phyloP scores from a whole-genome alignment of 345 rosid species.

The Xanthoceras sorbifolium region DNA sequence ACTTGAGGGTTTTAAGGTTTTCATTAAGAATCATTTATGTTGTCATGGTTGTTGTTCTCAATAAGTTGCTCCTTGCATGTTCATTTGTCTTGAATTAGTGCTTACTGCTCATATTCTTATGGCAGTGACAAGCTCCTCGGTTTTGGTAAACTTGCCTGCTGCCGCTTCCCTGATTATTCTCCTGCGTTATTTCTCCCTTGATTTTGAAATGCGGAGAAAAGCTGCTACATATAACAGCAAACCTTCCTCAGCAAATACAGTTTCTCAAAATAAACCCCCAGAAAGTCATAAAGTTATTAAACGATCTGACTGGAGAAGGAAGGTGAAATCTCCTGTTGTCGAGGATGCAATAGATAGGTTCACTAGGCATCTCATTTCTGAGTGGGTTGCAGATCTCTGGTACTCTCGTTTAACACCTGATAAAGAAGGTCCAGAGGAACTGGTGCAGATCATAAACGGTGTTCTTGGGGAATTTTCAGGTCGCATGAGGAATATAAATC shows the following conservation, averaged over 20 bases:
- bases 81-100: constrained; percentile 20
- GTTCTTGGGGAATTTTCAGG: constrained; percentile 82
- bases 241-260: constrained; percentile 35
- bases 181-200: constrained; percentile 83
- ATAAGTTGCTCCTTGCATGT: constrained; percentile 3
- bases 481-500: constrained; percentile 79
- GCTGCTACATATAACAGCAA: constrained; percentile 67
- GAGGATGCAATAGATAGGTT: constrained; percentile 89
- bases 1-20: constrained; percentile 1
- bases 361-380: constrained; percentile 80
- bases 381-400: constrained; percentile 96
- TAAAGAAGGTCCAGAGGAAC: constrained; percentile 87
- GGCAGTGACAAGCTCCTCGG: constrained; percentile 97
- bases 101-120: constrained; percentile 27
- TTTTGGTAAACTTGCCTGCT: constrained; percentile 91
- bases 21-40: not conserved
- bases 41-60: not conserved
- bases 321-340: constrained; percentile 87
- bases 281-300: constrained; percentile 45
- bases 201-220: constrained; percentile 77
- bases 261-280: constrained; percentile 45
- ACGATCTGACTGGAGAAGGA: constrained; percentile 76
- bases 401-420: constrained; percentile 89
- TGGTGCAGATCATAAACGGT: constrained; percentile 67
- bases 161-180: constrained; percentile 76